A percentile compares a stretch with the other conserved stretches of the same genome.
phyloP scores from a whole-genome alignment of 2,329 filamentous ascomycete species.

The Diaporthe citrichinensis region DNA sequence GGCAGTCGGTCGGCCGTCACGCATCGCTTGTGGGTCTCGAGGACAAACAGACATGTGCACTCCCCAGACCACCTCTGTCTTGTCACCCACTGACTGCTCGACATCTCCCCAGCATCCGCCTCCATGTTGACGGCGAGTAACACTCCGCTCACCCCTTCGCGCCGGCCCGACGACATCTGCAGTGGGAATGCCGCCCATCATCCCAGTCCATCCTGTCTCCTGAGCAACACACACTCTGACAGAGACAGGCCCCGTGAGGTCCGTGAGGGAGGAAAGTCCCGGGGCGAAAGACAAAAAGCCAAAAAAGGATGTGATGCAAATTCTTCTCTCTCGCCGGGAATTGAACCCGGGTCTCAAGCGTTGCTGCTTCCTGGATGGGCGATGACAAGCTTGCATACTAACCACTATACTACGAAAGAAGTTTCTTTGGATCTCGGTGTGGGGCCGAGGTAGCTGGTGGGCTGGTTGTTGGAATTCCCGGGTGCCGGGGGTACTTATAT shows the following conservation, averaged over 20 bases:
- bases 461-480: neutral
- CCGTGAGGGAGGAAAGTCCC: neutral
- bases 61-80: neutral
- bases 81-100: neutral
- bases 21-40: neutral
- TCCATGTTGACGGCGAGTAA: neutral
- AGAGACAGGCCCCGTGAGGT: too few species aligned
- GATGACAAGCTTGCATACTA: slow-evolving; percentile 32
- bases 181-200: neutral
- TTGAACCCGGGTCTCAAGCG: slow-evolving; percentile 33
- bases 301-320: neutral
- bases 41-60: neutral
- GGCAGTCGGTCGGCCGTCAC: neutral
- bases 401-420: slow-evolving; percentile 30
- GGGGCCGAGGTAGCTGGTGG: slow-evolving; percentile 18
- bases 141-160: neutral
- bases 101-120: neutral
- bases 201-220: neutral
- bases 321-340: slow-evolving; percentile 32
- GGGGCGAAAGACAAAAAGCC: neutral
- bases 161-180: neutral
- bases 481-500: neutral
- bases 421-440: neutral
- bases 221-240: too few species aligned
- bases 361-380: slow-evolving; percentile 26